A percentile compares a stretch with the other conserved stretches of the same genome.
Conservation (phyloP, 2,329 filamentous ascomycete species). For the Nothopassalora personata region DNA sequence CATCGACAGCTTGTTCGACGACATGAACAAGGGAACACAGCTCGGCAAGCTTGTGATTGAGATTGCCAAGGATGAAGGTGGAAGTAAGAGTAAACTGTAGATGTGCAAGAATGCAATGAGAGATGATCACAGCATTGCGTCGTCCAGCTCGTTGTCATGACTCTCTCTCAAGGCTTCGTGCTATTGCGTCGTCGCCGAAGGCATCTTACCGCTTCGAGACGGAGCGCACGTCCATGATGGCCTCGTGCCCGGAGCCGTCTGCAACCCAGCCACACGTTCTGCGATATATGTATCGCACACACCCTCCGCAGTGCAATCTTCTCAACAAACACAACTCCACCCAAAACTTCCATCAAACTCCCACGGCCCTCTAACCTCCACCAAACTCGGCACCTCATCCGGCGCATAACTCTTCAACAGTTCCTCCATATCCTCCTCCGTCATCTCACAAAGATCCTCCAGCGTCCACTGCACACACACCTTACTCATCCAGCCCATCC, state of each 20-base stretch:
- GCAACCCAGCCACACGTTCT: too few relatives aligned
- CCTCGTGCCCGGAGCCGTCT: too few relatives aligned
- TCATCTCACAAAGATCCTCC: conserved; percentile 77
- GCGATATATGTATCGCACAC: not conserved
- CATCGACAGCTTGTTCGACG: conserved; percentile 78
- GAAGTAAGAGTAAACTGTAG: conserved; percentile 26
- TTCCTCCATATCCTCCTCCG: conserved; percentile 73
- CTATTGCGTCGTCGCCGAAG: too few relatives aligned
- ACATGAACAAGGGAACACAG: conserved; percentile 79
- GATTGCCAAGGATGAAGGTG: conserved; percentile 40
- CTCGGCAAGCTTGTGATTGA: conserved; percentile 91
- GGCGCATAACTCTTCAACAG: conserved; percentile 69
- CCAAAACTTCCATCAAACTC: conserved; percentile 46
- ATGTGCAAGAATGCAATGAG: not conserved
- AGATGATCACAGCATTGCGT: not conserved
- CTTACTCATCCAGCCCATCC: conserved; percentile 93
- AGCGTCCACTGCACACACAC: conserved; percentile 84
- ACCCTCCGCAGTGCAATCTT: not conserved
- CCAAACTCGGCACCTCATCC: conserved; percentile 40
- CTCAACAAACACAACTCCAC: conserved; percentile 33
- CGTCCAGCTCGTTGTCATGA: not conserved
- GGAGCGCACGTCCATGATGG: too few relatives aligned
- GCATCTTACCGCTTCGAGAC: too few relatives aligned
- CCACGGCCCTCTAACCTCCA: conserved; percentile 37
- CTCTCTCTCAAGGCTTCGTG: not conserved